Percentiles rank a stretch among this genome's conserved stretches.
These are phyloP conservation scores for Porodaedalea pini DNA, from an alignment of 1,284 basidiomycete genomes.

Conservation along the genomic window DNA sequence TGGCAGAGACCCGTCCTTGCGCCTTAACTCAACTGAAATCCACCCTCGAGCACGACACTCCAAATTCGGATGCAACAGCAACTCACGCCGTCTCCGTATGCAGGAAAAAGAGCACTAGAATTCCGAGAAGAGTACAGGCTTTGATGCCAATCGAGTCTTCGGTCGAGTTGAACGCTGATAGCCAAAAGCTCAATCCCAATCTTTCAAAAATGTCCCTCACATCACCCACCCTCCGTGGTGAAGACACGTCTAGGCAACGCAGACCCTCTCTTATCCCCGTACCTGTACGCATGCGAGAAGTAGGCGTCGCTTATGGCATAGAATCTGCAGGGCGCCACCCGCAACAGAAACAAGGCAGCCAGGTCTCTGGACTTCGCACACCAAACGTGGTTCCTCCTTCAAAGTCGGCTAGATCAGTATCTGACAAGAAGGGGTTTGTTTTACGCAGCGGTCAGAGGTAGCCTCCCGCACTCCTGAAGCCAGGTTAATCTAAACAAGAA, in stretches of 20 bases:
- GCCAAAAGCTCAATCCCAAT: no score
- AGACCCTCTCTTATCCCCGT: background rate
- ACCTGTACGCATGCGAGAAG: background rate
- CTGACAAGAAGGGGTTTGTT: background rate
- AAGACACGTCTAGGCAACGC: constrained; percentile 17
- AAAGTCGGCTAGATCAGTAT: background rate
- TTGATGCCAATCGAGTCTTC: no score
- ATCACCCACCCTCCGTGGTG: constrained; percentile 27
- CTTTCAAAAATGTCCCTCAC: no score
- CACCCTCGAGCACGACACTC: no score
- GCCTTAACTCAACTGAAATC: no score
- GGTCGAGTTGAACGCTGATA: no score
- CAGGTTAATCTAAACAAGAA: background rate
- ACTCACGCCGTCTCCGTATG: no score
- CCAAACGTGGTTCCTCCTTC: background rate
- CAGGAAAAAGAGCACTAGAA: no score
- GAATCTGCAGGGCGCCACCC: background rate
- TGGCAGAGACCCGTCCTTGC: no score
- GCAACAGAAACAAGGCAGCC: background rate
- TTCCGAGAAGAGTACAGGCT: no score
- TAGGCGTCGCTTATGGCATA: background rate
- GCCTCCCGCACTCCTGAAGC: background rate
- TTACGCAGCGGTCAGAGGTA: background rate
- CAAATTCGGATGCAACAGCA: no score
- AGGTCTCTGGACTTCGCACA: background rate